Evolutionary conservation across 257 asterid genomes (phyloP).

Genomic region (Fraxinus quadrangulata): DNA sequence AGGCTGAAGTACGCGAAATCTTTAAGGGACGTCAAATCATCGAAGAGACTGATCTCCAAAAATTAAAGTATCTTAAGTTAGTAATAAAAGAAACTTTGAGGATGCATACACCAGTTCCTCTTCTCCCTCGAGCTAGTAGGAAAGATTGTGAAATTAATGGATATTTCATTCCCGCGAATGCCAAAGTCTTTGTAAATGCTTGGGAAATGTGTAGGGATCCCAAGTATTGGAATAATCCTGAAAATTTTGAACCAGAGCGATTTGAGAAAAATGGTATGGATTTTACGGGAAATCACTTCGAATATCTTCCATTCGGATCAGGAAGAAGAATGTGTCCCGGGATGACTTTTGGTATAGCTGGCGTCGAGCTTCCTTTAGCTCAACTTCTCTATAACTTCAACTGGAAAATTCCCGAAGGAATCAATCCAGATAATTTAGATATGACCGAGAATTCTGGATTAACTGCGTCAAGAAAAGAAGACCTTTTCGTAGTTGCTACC

Average conservation of each 20-base stretch:
- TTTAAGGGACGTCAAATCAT: background rate
- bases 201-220: slow-evolving; percentile 30
- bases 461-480: slow-evolving; percentile 12
- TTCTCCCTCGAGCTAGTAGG: background rate
- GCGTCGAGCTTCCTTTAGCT: slow-evolving; percentile 27
- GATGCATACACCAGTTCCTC: background rate
- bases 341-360: slow-evolving; percentile 7
- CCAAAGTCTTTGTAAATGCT: slow-evolving; percentile 26
- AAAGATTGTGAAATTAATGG: slow-evolving; percentile 11
- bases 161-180: slow-evolving; percentile 16
- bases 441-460: slow-evolving; percentile 25
- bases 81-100: background rate
- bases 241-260: slow-evolving; percentile 9
- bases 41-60: slow-evolving; percentile 11
- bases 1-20: background rate
- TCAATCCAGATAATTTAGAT: slow-evolving; percentile 17
- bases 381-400: slow-evolving; percentile 22
- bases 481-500: slow-evolving; percentile 10
- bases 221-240: slow-evolving; percentile 11
- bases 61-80: background rate
- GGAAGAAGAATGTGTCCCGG: slow-evolving; percentile 34
- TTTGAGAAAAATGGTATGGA: slow-evolving; percentile 7
- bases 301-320: slow-evolving; percentile 28
- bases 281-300: slow-evolving; percentile 24
- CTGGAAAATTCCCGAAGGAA: slow-evolving; percentile 23